Percentiles rank a stretch among this genome's conserved stretches.
phyloP scores from a whole-genome alignment of 441 rosid genomes.

The Raphanus hybrid region DNA sequence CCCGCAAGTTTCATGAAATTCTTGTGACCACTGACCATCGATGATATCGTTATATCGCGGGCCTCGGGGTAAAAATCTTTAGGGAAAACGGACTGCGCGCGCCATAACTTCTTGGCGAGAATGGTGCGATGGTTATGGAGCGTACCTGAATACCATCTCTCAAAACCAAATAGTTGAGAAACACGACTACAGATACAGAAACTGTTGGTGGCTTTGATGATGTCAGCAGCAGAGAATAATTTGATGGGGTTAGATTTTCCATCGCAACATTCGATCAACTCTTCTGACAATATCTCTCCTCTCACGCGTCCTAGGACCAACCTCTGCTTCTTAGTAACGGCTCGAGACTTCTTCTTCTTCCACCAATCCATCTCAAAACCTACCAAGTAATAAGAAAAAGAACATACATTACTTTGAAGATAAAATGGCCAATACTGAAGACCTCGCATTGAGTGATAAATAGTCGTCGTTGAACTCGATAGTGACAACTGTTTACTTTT shows the following conservation, averaged over 20 bases:
- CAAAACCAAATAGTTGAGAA: not conserved
- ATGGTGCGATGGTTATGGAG: not conserved
- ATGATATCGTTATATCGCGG: not conserved
- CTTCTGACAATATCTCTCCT: not conserved
- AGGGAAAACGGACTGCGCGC: not conserved
- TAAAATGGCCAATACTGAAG: no score
- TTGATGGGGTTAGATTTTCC: not conserved
- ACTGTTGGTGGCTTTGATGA: not conserved
- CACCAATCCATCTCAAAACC: constrained; percentile 8
- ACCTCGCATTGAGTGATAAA: no score
- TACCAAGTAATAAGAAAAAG: no score
- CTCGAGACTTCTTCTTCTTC: not conserved
- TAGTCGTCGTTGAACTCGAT: no score
- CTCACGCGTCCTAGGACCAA: not conserved
- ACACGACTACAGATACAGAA: not conserved
- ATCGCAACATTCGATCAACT: not conserved
- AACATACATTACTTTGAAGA: no score
- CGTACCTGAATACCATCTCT: not conserved
- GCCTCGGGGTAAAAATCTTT: not conserved
- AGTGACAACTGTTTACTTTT: no score
- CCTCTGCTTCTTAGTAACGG: not conserved
- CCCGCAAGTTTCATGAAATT: not conserved
- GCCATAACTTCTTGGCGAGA: not conserved
- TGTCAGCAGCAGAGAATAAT: not conserved
- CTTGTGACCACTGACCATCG: constrained; percentile 12